Base-by-base conservation (phyloP, 2,329 filamentous ascomycete genomes). In the Trichoderma polysporum region DNA sequence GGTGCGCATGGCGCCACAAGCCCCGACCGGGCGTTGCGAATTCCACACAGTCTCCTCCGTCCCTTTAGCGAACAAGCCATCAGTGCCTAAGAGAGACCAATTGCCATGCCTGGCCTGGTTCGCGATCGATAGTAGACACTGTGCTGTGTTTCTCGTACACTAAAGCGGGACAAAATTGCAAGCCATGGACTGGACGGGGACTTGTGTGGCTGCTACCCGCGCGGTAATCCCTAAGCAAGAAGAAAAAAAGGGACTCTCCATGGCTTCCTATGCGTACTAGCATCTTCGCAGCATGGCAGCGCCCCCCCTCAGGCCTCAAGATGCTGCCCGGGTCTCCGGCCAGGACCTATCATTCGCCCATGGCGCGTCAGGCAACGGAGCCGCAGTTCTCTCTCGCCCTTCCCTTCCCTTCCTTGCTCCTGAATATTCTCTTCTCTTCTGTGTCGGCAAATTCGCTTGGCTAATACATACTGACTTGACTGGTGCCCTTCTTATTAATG, bases 201-300 rank as follows among this genome's bases (percentile, higher is more conserved):
- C n/a, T 22, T 19, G 22, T 52, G 59, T 64, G 49, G 49, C 61
- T 56, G 35, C 50, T 64, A 64, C 61, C 58, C 61, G 61, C 61
- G 61, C 61, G 61, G 61, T 54, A 64, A 64, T 64, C 61, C 50
- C 61, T 64, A 54, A 64, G 61, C 60, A 63, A n/a, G 12, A 54
- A 22, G 19, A 27, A 12, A 33, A 22, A 29, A 22, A 39, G 29
- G 41, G 13, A 22, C 19, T 56, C 19, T 27, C 19, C 53, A 39
- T 10, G 41, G 47, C 45, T 61, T 61, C 45, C 22, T 8, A 29
- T n/a, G 58, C 45, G 22, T 54, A 33, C 59, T 52, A 62, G 59
- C 59, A 53, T 52, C 59, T 53, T 53, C 22, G 41, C 31, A 25
- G 19, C 59, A 35, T 52, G 22, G 45, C 58, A 62, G 25, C 31